Evolutionary conservation across 192 early-diverging fungal species (phyloP).

Genomic region (Coemansia biformis): DNA sequence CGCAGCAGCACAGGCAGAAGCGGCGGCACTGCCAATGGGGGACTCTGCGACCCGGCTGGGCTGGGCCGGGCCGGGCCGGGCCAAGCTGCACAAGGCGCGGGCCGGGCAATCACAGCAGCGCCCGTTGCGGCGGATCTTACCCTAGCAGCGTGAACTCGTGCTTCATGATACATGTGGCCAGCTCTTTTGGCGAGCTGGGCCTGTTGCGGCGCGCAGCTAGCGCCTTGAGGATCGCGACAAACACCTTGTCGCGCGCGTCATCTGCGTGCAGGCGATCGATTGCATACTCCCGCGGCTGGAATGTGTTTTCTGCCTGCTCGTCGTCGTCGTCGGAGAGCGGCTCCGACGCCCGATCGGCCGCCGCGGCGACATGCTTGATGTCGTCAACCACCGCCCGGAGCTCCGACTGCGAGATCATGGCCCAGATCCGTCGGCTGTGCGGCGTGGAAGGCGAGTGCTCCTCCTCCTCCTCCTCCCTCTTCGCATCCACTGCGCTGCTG

Average conservation of each 20-base stretch:
- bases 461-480: neutral
- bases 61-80: no score
- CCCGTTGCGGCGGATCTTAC: constrained; percentile 45
- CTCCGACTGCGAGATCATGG: constrained; percentile 42
- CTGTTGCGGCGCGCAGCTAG: constrained; percentile 67
- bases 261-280: constrained; percentile 62
- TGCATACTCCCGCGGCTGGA: constrained; percentile 37
- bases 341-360: constrained; percentile 10
- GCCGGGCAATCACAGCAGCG: no score
- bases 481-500: constrained; percentile 5
- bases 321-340: constrained; percentile 17
- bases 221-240: constrained; percentile 81
- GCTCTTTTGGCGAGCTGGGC: constrained; percentile 77
- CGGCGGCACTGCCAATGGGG: no score
- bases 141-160: constrained; percentile 71
- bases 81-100: no score
- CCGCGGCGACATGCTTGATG: constrained; percentile 40
- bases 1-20: no score
- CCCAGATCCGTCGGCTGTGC: constrained; percentile 1
- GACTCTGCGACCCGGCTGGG: no score
- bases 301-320: constrained; percentile 37
- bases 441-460: constrained; percentile 2
- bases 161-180: constrained; percentile 72
- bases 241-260: constrained; percentile 79
- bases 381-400: constrained; percentile 34